Evolutionary conservation across 208 protist species (phyloP), one percentile per base, ranked within the genome.

Genomic region (Leishmania lainsoni): DNA sequence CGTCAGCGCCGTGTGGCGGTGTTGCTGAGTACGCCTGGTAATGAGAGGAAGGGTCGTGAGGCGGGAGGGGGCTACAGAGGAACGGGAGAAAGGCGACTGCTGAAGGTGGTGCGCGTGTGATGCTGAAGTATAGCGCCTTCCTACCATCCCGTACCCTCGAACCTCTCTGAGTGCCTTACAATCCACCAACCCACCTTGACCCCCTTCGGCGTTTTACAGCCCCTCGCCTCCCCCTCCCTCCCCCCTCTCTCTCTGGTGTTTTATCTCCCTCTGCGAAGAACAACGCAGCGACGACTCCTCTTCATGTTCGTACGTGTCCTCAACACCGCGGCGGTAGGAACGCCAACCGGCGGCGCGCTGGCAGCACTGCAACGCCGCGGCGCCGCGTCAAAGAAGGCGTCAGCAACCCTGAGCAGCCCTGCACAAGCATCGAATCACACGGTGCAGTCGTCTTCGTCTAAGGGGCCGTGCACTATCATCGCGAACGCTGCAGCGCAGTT

Each of bases 401-500:
- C 65, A 45, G 35, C 10, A n/a, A 39, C n/a, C 26, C 8, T 52
- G 39, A 35, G 20, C 16, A 52, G 9, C 68, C 35, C 32, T 1
- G 6, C 45, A 5, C 16, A n/a, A 52, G 39, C 45, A 42, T 73
- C 68, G 42, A 3, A 54, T 45, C 26, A 3, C 70, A 73, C 16
- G n/a, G n/a, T 29, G 1, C 65, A 17, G 32, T 73, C 32, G 32
- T 39, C 69, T 20, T 42, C 73, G 22, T 35, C 73, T 32, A 48
- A 17, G 22, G n/a, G 61, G 59, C n/a, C 70, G 48, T 76, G 76
- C 9, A 35, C 81, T 2, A 59, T 81, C 29, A 42, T 73, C 4
- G 56, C 80, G 16, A 79, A 80, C 29, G 69, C 76, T 0, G 39
- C 69, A 5, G 72, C 83, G 17, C 92, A 93, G 79, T 97, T 95